Percentiles rank a stretch among this genome's conserved stretches.
Conservation (phyloP, 345 rosid species). For the Brassica juncea region DNA sequence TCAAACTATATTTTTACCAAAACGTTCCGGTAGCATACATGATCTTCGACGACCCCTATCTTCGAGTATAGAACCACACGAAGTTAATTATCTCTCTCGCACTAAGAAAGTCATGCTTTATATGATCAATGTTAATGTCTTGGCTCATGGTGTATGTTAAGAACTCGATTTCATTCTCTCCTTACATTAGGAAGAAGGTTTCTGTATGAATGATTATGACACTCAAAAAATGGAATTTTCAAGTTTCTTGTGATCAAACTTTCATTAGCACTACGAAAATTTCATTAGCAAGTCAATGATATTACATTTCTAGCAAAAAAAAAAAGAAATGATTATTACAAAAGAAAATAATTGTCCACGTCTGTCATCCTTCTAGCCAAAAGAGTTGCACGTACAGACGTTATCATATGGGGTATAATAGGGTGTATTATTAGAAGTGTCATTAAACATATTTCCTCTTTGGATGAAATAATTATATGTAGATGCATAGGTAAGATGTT, state of each 20-base stretch:
- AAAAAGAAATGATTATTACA: not conserved
- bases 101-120: not conserved
- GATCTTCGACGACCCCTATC: not conserved
- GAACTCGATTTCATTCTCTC: not conserved
- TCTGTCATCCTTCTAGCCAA: constrained; percentile 14
- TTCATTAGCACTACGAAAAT: no score
- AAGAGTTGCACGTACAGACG: constrained; percentile 31
- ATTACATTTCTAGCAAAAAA: not conserved
- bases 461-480: constrained; percentile 18
- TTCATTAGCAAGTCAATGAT: not conserved
- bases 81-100: not conserved
- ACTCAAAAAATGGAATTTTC: not conserved
- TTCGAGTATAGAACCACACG: not conserved
- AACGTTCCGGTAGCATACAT: not conserved
- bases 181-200: not conserved
- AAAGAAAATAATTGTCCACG: not conserved
- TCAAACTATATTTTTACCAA: not conserved
- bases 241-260: not conserved
- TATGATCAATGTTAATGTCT: not conserved
- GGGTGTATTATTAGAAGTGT: constrained; percentile 7
- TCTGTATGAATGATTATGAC: not conserved
- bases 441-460: constrained; percentile 17
- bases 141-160: not conserved
- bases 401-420: constrained; percentile 25
- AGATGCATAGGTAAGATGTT: constrained; percentile 41